Percentiles rank a stretch among this genome's conserved stretches.
Conservation (phyloP, 345 rosid species). For the Microthlaspi erraticum region DNA sequence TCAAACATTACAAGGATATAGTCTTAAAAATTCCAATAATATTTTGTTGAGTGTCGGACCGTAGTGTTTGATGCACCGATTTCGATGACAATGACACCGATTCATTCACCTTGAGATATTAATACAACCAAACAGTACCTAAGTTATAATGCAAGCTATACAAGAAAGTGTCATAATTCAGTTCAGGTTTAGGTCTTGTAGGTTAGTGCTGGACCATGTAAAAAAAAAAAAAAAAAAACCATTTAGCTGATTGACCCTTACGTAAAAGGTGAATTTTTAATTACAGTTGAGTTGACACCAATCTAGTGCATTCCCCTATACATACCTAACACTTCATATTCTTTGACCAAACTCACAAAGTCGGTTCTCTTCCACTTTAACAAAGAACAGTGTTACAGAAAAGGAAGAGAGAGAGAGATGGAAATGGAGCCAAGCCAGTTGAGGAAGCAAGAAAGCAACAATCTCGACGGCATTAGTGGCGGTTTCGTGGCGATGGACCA, state of each 20-base stretch:
- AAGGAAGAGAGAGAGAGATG: slow-evolving; percentile 5
- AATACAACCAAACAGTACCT: slow-evolving; percentile 11
- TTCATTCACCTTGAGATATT: slow-evolving; percentile 3
- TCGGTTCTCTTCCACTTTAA: slow-evolving; percentile 2
- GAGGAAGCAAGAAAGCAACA: slow-evolving; percentile 21
- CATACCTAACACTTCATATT: background rate
- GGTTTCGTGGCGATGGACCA: slow-evolving; percentile 30
- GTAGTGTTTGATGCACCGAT: background rate
- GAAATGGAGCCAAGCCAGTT: slow-evolving; percentile 13
- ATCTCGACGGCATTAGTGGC: background rate
- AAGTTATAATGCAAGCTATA: background rate
- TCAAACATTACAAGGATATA: background rate
- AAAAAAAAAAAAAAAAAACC: background rate
- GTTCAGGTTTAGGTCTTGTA: background rate
- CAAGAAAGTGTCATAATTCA: background rate
- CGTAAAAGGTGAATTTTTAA: background rate
- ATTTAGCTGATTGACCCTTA: slow-evolving; percentile 2
- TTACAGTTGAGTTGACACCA: slow-evolving; percentile 13
- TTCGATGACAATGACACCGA: slow-evolving; percentile 14
- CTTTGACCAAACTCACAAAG: slow-evolving; percentile 6
- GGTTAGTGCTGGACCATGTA: slow-evolving; percentile 26
- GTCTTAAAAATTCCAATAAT: background rate
- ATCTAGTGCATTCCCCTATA: background rate
- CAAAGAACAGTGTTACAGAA: background rate
- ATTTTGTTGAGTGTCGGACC: background rate